Evolutionary conservation across 108 stramenopile genomes (phyloP).

Genomic region (Pseudonitzschia delicatissima): DNA sequence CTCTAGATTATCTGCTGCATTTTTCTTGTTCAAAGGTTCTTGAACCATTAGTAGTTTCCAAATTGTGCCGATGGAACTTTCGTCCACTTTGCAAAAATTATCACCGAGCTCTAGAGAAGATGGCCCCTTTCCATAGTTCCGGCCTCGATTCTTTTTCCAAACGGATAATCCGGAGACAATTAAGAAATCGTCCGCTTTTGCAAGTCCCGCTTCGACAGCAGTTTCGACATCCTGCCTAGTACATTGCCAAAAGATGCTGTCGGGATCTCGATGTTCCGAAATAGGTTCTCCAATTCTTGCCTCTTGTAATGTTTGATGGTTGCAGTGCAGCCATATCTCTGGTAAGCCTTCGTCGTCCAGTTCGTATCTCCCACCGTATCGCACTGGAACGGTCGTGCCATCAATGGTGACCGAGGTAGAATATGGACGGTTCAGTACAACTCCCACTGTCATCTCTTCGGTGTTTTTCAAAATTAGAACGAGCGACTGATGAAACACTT

Average conservation of each 20-base stretch:
- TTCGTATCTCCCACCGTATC: conserved; percentile 76
- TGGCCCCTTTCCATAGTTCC: conserved; percentile 40
- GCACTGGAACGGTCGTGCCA: conserved; percentile 36
- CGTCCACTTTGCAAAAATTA: conserved; percentile 61
- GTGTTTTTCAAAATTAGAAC: conserved; percentile 64
- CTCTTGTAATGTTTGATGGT: conserved; percentile 41
- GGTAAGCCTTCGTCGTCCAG: conserved; percentile 53
- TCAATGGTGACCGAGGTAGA: conserved; percentile 39
- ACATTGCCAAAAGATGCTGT: conserved; percentile 56
- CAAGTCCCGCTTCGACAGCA: conserved; percentile 56
- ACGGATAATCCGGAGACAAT: conserved; percentile 53
- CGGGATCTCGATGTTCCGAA: conserved; percentile 24
- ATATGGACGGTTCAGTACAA: conserved; percentile 74
- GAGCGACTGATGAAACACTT: conserved; percentile 75
- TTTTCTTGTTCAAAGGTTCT: conserved; percentile 46
- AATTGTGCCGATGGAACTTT: conserved; percentile 32
- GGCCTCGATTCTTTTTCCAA: conserved; percentile 55
- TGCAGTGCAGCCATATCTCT: conserved; percentile 70
- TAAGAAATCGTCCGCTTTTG: conserved; percentile 63
- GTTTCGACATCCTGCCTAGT: conserved; percentile 52
- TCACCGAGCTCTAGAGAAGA: conserved; percentile 44
- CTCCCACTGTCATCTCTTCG: conserved; percentile 53
- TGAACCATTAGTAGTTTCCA: conserved; percentile 54
- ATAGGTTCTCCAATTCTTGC: conserved; percentile 51
- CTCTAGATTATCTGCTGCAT: conserved; percentile 42